Conservation (phyloP, 1,284 basidiomycete species). For the Afroboletus lepidellus region DNA sequence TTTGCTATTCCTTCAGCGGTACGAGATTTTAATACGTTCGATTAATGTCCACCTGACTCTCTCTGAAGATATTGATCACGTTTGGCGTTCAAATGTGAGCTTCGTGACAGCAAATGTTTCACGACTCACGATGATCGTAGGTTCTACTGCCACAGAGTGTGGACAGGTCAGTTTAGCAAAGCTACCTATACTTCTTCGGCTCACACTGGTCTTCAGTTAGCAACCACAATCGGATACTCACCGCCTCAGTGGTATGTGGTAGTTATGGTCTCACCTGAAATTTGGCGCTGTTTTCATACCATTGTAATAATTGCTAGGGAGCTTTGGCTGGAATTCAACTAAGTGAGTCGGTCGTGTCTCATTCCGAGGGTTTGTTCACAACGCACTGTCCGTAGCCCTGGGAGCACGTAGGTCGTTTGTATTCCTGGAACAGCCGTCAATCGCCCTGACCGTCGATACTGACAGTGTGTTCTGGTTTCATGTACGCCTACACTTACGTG, state of each 20-base stretch:
- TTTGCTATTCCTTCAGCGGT: background rate
- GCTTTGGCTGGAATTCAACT: background rate
- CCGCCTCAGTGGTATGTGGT: constrained; percentile 5
- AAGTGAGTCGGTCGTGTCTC: background rate
- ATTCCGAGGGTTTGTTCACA: background rate
- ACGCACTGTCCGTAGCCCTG: background rate
- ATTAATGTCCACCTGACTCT: background rate
- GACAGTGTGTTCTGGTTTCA: background rate
- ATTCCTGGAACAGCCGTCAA: background rate
- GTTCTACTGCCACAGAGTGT: constrained; percentile 13
- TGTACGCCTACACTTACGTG: background rate
- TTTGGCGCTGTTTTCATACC: background rate
- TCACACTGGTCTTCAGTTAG: constrained; percentile 4
- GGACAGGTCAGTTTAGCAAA: constrained; percentile 3
- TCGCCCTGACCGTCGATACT: background rate
- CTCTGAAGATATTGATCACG: background rate
- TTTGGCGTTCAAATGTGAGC: constrained; percentile 6
- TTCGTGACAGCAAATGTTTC: too few relatives aligned
- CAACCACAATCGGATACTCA: constrained; percentile 1
- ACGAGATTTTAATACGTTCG: background rate
- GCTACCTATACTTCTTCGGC: background rate
- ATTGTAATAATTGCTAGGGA: background rate
- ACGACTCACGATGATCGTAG: background rate
- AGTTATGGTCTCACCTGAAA: background rate
- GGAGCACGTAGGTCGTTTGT: background rate